Percentiles rank a stretch among this genome's conserved stretches.
Evolutionary conservation across 2,329 filamentous ascomycete genomes (phyloP).

Genomic region (Penicillium sumatraense): DNA sequence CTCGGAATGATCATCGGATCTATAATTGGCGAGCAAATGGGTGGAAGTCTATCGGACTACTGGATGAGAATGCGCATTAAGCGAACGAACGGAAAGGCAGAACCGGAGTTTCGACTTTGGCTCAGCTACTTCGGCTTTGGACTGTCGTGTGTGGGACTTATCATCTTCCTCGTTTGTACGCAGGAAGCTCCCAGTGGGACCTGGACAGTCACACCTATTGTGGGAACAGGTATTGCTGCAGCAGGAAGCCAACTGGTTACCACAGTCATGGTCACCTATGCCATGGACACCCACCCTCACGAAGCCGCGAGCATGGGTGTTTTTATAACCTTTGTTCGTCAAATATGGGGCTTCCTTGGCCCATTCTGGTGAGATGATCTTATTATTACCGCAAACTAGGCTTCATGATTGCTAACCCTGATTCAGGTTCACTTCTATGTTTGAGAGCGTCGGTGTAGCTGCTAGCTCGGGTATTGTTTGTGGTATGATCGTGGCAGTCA

Average conservation of each 20-base stretch:
- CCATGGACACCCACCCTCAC: constrained; percentile 62
- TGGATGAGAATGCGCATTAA: constrained; percentile 57
- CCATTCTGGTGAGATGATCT: constrained; percentile 39
- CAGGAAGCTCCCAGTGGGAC: constrained; percentile 48
- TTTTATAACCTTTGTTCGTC: constrained; percentile 62
- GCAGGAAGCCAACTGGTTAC: constrained; percentile 67
- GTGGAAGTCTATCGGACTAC: constrained; percentile 60
- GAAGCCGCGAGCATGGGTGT: constrained; percentile 64
- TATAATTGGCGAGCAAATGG: constrained; percentile 64
- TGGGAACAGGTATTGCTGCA: constrained; percentile 59
- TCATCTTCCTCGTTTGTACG: constrained; percentile 62
- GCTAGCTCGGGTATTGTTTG: constrained; percentile 35
- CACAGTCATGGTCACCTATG: constrained; percentile 64
- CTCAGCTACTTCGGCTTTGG: constrained; percentile 60
- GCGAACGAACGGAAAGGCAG: constrained; percentile 43
- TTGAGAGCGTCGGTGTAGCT: constrained; percentile 38
- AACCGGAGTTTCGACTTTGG: constrained; percentile 63
- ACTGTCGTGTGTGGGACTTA: constrained; percentile 57
- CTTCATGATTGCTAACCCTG: constrained; percentile 16
- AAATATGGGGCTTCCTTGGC: constrained; percentile 43
- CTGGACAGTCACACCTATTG: constrained; percentile 63
- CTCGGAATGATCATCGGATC: constrained; percentile 63
- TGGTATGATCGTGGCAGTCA: constrained; percentile 36
- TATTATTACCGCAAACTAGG: not conserved
- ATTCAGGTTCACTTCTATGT: constrained; percentile 41